Evolutionary conservation across 805 yeast genomes (phyloP), one percentile per base, ranked within the genome.

Genomic region (Candida golubevii): DNA sequence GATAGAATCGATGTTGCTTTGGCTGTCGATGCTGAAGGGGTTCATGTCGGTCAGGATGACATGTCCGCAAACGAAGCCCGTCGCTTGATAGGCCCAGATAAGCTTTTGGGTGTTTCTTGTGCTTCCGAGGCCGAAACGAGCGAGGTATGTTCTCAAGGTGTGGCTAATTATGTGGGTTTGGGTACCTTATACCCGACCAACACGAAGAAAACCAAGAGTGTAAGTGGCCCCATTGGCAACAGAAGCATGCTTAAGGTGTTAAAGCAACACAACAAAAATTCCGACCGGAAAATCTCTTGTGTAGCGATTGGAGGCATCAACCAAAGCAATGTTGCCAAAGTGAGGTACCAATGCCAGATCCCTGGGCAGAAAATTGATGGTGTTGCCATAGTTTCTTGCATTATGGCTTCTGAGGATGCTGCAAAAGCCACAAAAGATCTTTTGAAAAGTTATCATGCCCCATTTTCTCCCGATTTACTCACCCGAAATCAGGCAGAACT

Each of bases 41-140:
- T 90, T 8, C 97, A 89, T 66, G 87, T 89, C 15, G 97, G 97
- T 0, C 97, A 89, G 61, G 89, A 83, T 42, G 97, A 89, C 59
- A 86, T 89, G 87, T 75, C 77, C 9, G 79, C 79, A 1, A 55
- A 55, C 1, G 54, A 73, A 33, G 93, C 79, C 1, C 65, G 97
- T 32, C 57, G 68, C 54, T 57, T 88, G 29, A 62, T 88, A 10
- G 96, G 97, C 0, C 78, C 82, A 0, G 74, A 78, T 44, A 88
- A 84, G 64, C 81, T 89, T 46, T 60, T 89, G 37, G 97, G 97
- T 0, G 81, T 90, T 45, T 81, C 90, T 34, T 84, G 88, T 26
- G 75, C 83, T 7, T 71, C 73, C 29, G 71, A 71, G 0, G 71
- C 70, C 5, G 95, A 88, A 57, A 74, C 79, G 1, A 56, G 65